phyloP scores from a whole-genome alignment of 306 rosid species.

The Arachis stenosperma region DNA sequence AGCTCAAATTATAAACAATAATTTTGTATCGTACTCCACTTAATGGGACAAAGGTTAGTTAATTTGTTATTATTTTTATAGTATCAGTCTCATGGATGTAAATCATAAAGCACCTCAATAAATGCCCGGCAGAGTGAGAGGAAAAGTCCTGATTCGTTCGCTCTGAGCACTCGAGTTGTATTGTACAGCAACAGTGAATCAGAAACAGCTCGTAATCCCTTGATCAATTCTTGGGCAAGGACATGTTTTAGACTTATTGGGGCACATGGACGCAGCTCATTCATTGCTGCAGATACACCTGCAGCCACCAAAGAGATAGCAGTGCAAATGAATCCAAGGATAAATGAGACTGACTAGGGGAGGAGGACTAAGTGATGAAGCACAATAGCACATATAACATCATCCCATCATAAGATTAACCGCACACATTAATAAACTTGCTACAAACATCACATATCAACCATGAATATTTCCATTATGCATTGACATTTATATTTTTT shows the following conservation, averaged over 20 bases:
- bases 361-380: slow-evolving; percentile 9
- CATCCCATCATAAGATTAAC: slow-evolving; percentile 19
- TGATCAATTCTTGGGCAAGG: slow-evolving; percentile 82
- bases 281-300: slow-evolving; percentile 98
- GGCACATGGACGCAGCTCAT: slow-evolving; percentile 96
- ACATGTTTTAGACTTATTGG: slow-evolving; percentile 83
- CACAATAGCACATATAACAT: neutral
- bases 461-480: neutral
- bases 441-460: slow-evolving; percentile 18
- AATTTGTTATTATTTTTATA: too few species aligned
- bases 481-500: too few species aligned
- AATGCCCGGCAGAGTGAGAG: slow-evolving; percentile 93
- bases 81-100: neutral
- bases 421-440: neutral
- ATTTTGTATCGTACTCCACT: too few species aligned
- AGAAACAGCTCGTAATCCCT: slow-evolving; percentile 81
- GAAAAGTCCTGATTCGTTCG: slow-evolving; percentile 91
- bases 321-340: slow-evolving; percentile 16
- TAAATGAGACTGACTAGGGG: slow-evolving; percentile 9
- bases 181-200: slow-evolving; percentile 82
- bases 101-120: slow-evolving; percentile 61
- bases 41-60: neutral
- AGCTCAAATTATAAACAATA: slow-evolving; percentile 2
- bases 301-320: slow-evolving; percentile 50
- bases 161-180: slow-evolving; percentile 78